Percentiles rank a stretch among this genome's conserved stretches.
phyloP scores from a whole-genome alignment of 2,329 filamentous ascomycete species.

The Harringtonia aguacate region DNA sequence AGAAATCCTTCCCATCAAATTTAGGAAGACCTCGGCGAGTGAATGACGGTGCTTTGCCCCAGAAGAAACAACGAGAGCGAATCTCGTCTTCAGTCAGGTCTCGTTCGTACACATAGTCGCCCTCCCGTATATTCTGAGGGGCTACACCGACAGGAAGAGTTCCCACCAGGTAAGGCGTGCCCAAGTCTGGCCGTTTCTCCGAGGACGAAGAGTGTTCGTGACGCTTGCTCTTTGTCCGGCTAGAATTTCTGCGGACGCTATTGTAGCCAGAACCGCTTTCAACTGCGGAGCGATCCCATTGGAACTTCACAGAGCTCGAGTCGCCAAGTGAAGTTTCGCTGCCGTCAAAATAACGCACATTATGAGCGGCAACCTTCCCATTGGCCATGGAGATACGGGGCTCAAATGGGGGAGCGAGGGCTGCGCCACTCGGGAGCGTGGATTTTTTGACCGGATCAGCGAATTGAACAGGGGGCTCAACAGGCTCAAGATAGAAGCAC shows the following conservation, averaged over 20 bases:
- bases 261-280: neutral
- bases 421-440: constrained; percentile 33
- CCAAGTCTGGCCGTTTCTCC: constrained; percentile 7
- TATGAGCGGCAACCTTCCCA: neutral
- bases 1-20: constrained; percentile 56
- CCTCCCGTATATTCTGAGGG: constrained; percentile 27
- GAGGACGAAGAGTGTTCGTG: constrained; percentile 4
- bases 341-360: neutral
- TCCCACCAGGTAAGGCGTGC: constrained; percentile 39
- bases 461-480: constrained; percentile 16
- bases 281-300: neutral
- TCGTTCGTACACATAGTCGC: constrained; percentile 44
- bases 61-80: constrained; percentile 48
- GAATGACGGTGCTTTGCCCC: constrained; percentile 43
- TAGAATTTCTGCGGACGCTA: neutral
- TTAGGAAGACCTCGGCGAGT: constrained; percentile 45
- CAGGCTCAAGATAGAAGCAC: constrained; percentile 16
- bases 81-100: constrained; percentile 48
- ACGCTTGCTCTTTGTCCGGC: constrained; percentile 1
- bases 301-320: neutral
- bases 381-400: constrained; percentile 20
- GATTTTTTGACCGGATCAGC: constrained; percentile 21
- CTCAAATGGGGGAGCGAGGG: constrained; percentile 38
- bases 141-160: constrained; percentile 16
- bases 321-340: neutral